Conservation (phyloP, 108 stramenopile species). For the Stephanodiscus triporus region DNA sequence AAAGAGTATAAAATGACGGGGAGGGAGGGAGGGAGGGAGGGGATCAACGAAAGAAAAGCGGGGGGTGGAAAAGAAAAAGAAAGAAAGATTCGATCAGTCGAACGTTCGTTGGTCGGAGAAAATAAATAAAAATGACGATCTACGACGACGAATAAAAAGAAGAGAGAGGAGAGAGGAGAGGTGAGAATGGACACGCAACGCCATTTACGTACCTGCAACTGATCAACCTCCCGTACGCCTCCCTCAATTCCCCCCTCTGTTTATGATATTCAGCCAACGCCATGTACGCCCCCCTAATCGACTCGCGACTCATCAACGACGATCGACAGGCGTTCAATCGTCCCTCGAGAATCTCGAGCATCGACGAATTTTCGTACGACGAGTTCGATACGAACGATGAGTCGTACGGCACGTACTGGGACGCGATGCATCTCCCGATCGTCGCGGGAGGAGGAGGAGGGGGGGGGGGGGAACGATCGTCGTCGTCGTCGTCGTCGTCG, state of each 20-base stretch:
- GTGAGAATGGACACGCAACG: too few relatives aligned
- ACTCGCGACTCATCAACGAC: conserved; percentile 80
- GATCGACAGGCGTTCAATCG: conserved; percentile 72
- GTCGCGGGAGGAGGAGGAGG: not conserved
- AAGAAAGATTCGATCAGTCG: too few relatives aligned
- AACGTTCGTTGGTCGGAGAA: too few relatives aligned
- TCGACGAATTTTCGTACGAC: not conserved
- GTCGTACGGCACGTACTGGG: not conserved
- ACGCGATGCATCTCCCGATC: not conserved
- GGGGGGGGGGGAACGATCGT: conserved; percentile 1
- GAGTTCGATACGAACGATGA: not conserved
- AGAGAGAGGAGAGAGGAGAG: too few relatives aligned
- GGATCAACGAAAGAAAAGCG: too few relatives aligned
- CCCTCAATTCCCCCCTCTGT: conserved; percentile 57
- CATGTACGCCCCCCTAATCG: conserved; percentile 73
- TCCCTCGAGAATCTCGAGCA: conserved; percentile 47
- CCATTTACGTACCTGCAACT: conserved; percentile 49
- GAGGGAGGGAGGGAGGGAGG: too few relatives aligned
- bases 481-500: not conserved
- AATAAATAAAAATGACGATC: too few relatives aligned
- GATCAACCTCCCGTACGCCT: conserved; percentile 49
- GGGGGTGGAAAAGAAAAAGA: too few relatives aligned
- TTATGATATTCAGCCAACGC: conserved; percentile 57
- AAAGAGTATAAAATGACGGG: too few relatives aligned
- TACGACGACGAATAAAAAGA: too few relatives aligned